Evolutionary conservation across 768 basidiomycete genomes (phyloP), one percentile per base, ranked within the genome.

Genomic region (Pleurotus sapidus): DNA sequence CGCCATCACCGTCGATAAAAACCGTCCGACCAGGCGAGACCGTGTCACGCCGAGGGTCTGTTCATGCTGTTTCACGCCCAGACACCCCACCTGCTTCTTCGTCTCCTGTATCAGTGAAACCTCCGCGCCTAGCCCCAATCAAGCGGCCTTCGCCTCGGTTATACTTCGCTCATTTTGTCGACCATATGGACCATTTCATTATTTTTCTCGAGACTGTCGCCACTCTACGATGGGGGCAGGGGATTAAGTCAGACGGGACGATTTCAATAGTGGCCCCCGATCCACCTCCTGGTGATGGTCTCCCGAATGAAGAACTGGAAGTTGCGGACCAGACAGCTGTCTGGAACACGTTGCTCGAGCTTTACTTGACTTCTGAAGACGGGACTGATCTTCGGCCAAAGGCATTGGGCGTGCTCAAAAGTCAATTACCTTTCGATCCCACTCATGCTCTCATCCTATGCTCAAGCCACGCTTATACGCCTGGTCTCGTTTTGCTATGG

Each of bases 361-460:
- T 99, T 9, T 98, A 98, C 68, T 81, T 99, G 46, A 82, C 87
- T 6, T 66, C 68, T 27, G 69, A 76, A 34, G 70, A 73, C 25
- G 74, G 77, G 50, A 67, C 58, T 2, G 63, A 64, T 20, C 67
- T 83, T 58, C 74, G 76, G 39, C 74, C 80, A 39, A 96, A 95
- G 67, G 93, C 94, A 1, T 68, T 94, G 57, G 79, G 79, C 4
- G 70, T 98, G 1, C 77, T 98, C 11, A 72, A 78, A 50, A 86
- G 84, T 62, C 69, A 76, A 1, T 71, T 88, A 5, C 93, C 93
- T 0, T 94, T 92, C 66, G 96, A 99, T 64, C 78, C 84, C 3
- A 95, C 84, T 40, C 96, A 98, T 67, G 97, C 95, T 3, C 77
- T 98, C n/a, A 90, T 99, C 39, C 80, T 99, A 1, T 98, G 96